Percentiles rank a stretch among this genome's conserved stretches.
phyloP scores from a whole-genome alignment of 352 stramenopile species.

The Phytopythium boreale region DNA sequence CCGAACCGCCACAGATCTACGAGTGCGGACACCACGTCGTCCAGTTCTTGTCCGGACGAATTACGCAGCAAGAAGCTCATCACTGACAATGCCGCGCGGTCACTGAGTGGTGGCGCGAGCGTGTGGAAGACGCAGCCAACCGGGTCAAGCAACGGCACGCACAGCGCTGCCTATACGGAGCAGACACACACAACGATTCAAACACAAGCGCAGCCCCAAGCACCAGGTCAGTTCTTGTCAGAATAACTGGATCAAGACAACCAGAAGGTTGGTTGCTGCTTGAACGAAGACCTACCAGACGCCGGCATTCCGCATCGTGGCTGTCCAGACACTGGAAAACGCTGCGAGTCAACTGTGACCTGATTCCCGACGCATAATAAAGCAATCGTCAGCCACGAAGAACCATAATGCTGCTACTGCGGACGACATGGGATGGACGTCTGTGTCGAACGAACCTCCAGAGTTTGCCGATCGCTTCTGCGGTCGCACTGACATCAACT shows the following conservation, averaged over 20 bases:
- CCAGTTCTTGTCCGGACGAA: background rate
- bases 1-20: slow-evolving; percentile 6
- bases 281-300: background rate
- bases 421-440: background rate
- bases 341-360: background rate
- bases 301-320: background rate
- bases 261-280: background rate
- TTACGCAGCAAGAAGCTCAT: background rate
- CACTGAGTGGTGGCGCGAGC: background rate
- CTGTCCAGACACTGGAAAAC: background rate
- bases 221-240: background rate
- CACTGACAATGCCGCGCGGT: background rate
- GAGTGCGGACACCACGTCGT: background rate
- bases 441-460: background rate
- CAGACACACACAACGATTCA: background rate
- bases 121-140: background rate
- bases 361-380: background rate
- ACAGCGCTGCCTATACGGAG: background rate
- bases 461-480: background rate
- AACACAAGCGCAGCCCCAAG: background rate
- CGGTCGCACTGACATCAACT: background rate
- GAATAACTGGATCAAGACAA: background rate
- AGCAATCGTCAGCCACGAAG: slow-evolving; percentile 2
- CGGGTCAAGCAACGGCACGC: slow-evolving; percentile 2
- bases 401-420: background rate